phyloP scores from a whole-genome alignment of 1,139 yeast species.

The Debaryomyces subglobosus region DNA sequence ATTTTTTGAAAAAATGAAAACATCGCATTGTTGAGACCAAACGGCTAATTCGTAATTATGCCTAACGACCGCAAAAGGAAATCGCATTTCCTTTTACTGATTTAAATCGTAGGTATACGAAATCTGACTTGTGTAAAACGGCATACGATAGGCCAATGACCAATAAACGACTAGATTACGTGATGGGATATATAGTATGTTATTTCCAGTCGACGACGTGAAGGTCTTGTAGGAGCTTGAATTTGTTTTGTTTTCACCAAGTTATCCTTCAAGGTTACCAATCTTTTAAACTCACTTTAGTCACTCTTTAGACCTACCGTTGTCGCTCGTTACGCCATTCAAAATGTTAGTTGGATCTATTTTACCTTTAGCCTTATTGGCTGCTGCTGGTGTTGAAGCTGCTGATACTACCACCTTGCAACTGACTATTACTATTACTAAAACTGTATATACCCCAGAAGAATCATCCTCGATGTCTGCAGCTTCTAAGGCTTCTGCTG shows the following conservation, averaged over 20 bases:
- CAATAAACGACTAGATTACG: neutral
- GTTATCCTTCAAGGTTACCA: slow-evolving; percentile 1
- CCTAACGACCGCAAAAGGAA: slow-evolving; percentile 1
- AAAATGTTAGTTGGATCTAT: slow-evolving; percentile 34
- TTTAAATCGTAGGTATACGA: neutral
- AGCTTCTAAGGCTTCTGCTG: slow-evolving; percentile 5
- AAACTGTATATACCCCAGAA: slow-evolving; percentile 45
- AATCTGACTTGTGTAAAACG: neutral
- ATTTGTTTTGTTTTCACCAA: neutral
- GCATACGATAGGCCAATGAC: slow-evolving; percentile 1
- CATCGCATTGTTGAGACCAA: neutral
- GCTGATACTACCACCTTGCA: slow-evolving; percentile 47
- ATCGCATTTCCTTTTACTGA: neutral
- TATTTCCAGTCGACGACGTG: neutral
- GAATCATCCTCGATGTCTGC: slow-evolving; percentile 35
- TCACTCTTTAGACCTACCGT: slow-evolving; percentile 26
- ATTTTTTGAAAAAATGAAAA: neutral
- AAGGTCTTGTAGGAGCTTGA: neutral
- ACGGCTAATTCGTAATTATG: slow-evolving; percentile 4
- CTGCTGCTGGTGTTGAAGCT: slow-evolving; percentile 29
- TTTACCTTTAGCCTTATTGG: slow-evolving; percentile 28
- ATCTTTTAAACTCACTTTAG: slow-evolving; percentile 27
- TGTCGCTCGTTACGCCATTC: slow-evolving; percentile 4
- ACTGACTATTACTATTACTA: slow-evolving; percentile 46
- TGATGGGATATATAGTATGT: neutral